Conservation (phyloP, 2,329 filamentous ascomycete species). For the Leptodontidium sp. region DNA sequence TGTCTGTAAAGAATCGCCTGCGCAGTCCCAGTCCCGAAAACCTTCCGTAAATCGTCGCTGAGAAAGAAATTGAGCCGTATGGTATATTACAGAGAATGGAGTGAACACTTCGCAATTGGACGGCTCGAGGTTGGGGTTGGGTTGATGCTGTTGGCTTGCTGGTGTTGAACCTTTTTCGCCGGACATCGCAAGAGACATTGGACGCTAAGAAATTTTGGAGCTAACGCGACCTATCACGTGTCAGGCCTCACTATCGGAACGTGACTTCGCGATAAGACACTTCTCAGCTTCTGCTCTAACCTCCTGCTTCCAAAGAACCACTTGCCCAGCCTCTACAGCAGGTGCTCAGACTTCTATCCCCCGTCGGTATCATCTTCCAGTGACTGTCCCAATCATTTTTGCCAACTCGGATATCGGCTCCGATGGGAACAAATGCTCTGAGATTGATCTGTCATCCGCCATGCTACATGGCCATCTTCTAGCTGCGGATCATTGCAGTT, state of each 20-base stretch:
- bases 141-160: constrained; percentile 8
- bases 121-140: neutral
- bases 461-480: neutral
- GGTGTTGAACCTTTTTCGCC: neutral
- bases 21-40: neutral
- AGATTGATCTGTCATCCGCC: neutral
- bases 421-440: neutral
- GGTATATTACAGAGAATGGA: neutral
- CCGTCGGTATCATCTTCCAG: neutral
- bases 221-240: constrained; percentile 8
- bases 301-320: neutral
- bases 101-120: neutral
- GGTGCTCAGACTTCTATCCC: neutral
- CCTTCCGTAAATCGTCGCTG: neutral
- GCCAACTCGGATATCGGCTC: neutral
- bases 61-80: neutral
- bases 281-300: neutral
- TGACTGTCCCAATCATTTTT: too few species aligned
- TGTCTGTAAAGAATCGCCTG: constrained; percentile 26
- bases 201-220: constrained; percentile 21
- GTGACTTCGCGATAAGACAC: constrained; percentile 4
- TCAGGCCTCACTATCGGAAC: neutral
- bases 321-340: neutral
- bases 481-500: neutral
- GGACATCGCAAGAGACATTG: neutral